Evolutionary conservation across 139 green algal species (phyloP), one percentile per base, ranked within the genome.

Genomic region (Chlorella vulgaris): DNA sequence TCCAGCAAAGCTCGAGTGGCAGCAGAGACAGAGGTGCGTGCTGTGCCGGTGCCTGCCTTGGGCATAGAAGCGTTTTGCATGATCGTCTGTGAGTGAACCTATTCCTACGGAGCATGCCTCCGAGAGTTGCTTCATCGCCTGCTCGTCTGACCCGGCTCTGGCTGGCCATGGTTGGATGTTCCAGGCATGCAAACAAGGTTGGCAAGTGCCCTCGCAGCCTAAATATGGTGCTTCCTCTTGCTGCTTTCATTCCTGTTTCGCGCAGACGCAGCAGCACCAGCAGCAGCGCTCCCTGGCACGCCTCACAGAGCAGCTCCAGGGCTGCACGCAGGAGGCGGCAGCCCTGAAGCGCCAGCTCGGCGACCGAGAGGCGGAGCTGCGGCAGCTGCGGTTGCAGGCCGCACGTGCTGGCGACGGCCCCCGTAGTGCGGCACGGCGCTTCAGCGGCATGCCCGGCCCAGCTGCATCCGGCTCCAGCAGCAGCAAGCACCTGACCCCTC

Each of bases 281-380:
- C 69, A 66, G 19, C 67, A 67, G 43, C 24, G 42, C 22, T 74
- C 58, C 35, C 42, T 76, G 65, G 22, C 38, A 2, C 77, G 77
- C n/a, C 53, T 82, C 26, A 75, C 53, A 18, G 47, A 82, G 77
- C 65, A 82, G 65, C 77, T 82, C 42, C 65, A 67, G 21, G 67
- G 77, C 43, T 68, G 67, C 35, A 13, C 3, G 22, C 21, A 53
- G 33, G 77, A 82, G 22, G 35, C 42, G 22, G 77, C 76, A 28
- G 47, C 35, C 0, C 35, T 82, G 3, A 68, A 58, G 65, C 63
- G 65, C 18, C 77, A 82, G 47, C 35, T 82, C 1, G 10, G 36
- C 2, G 65, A 82, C 24, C 42, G 47, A 2, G 77, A 82, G 26
- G 24, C 22, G 33, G 47, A 76, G 35, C 65, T 82, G 38, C 26